Base-by-base conservation (phyloP, 371 early-diverging fungal species). In the Parasitella parasitica region DNA sequence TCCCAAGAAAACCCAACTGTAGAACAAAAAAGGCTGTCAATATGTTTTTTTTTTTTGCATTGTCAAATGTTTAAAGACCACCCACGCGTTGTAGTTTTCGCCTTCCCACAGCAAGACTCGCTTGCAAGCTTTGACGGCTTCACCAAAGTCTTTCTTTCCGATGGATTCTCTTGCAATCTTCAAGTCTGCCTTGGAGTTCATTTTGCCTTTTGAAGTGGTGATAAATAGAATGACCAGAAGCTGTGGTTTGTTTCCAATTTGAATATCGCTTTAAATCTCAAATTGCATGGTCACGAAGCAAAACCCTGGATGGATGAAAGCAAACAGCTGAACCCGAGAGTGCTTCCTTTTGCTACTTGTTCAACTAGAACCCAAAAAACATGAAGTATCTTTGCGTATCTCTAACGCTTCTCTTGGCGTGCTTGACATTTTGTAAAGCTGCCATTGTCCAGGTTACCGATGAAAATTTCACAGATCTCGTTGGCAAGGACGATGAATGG, bases 141-240 rank as follows among this genome's bases (percentile, higher is more conserved):
- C 84, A 35, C 83, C 86, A 67, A 81, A 94, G 48, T 91, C 82
- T 69, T 93, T 91, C 15, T 69, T 66, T 7, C 74, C 83, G 26
- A 96, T 82, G 41, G 92, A 91, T 59, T 91, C 85, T 69, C 86
- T 84, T 28, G 94, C 94, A 57, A 82, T 76, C 68, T 94, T 95
- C 34, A 96, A 77, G 64, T 87, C 81, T 50, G 77, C 67, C 67
- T 91, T 90, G 46, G 86, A 69, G 39, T 82, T 83, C 64, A 83
- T 81, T 15, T 12, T n/a, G 27, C 26, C n/a, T n/a, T 27, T 22
- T 48, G 27, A 27, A 38, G 11, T 38, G 38, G 32, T 32, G 6
- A 32, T 32, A 11, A n/a, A n/a, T n/a, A n/a, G n/a, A n/a, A n/a
- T n/a, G n/a, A n/a, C n/a, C n/a, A n/a, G n/a, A n/a, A n/a, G n/a